phyloP scores from a whole-genome alignment of 1,139 yeast genomes.

The Candida frijolesensis region DNA sequence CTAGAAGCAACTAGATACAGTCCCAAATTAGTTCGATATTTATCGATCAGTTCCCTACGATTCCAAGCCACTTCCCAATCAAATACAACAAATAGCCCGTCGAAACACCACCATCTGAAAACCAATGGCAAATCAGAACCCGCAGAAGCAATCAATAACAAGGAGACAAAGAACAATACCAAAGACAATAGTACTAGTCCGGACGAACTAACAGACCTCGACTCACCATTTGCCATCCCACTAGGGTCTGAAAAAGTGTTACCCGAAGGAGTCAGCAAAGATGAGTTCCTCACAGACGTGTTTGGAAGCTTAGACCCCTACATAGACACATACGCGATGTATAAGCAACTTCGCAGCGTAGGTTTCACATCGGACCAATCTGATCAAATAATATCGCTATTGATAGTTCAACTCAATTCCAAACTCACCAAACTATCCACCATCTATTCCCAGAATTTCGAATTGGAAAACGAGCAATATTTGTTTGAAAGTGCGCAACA shows the following conservation, averaged over 20 bases:
- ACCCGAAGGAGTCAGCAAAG: conserved; percentile 12
- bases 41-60: not conserved
- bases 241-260: conserved; percentile 10
- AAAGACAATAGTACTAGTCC: not conserved
- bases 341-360: conserved; percentile 37
- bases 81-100: not conserved
- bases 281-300: conserved; percentile 31
- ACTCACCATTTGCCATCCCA: not conserved
- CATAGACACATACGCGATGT: conserved; percentile 53
- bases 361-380: conserved; percentile 61
- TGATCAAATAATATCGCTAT: conserved; percentile 50
- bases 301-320: conserved; percentile 52
- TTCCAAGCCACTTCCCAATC: not conserved
- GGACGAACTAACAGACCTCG: not conserved
- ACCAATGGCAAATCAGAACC: conserved; percentile 1
- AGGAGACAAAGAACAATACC: not conserved
- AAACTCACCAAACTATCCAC: conserved; percentile 60
- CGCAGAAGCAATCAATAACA: not conserved
- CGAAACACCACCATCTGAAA: not conserved
- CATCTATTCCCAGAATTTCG: conserved; percentile 64
- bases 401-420: conserved; percentile 51
- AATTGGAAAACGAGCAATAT: conserved; percentile 83
- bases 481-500: conserved; percentile 92
- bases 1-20: not conserved
- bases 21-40: not conserved